Percentiles rank a stretch among this genome's conserved stretches.
These are phyloP conservation scores for Dichotomocladium elegans DNA, from an alignment of 371 early-diverging fungal species.

Conservation along the genomic window DNA sequence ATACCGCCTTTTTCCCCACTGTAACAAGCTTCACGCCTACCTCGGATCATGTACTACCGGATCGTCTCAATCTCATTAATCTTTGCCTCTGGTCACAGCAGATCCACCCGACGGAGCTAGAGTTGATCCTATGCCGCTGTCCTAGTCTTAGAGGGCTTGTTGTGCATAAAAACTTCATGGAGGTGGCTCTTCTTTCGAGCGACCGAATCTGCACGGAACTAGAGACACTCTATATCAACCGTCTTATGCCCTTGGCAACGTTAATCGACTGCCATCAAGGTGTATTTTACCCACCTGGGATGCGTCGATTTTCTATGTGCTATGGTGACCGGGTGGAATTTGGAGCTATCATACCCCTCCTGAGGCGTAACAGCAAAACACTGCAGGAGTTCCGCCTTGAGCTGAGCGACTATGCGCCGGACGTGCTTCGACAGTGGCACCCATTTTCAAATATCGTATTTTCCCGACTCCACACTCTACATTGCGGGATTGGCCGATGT, in stretches of 20 bases:
- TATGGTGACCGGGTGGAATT: background rate
- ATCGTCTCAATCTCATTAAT: background rate
- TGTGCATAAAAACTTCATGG: background rate
- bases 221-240: background rate
- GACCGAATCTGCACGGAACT: background rate
- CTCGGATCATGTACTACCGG: background rate
- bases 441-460: background rate
- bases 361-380: background rate
- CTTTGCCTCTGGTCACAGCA: background rate
- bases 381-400: background rate
- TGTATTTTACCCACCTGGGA: background rate
- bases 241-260: background rate
- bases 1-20: background rate
- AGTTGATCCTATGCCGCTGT: constrained; percentile 1
- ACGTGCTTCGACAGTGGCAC: background rate
- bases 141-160: background rate
- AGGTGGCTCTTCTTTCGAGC: background rate
- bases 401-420: background rate
- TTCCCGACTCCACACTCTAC: background rate
- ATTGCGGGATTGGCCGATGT: background rate
- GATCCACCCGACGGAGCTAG: background rate
- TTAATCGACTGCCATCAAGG: background rate
- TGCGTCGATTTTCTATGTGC: background rate
- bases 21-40: background rate
- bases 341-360: background rate